phyloP scores from a whole-genome alignment of 2,329 filamentous ascomycete species.

The Claviceps digitariae region DNA sequence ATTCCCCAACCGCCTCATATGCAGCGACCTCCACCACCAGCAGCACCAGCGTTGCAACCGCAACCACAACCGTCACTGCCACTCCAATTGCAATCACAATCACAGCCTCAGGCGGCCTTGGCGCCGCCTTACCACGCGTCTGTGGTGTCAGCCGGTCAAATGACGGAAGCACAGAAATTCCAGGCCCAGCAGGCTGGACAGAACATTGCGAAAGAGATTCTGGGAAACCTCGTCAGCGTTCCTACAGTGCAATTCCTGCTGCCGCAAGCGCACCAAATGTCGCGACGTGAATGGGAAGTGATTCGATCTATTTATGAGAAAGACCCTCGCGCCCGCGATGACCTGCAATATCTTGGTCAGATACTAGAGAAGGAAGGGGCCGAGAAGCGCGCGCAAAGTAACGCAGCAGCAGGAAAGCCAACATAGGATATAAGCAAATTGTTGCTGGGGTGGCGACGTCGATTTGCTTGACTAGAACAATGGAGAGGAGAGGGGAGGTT shows the following conservation, averaged over 20 bases:
- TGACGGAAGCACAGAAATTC: slow-evolving; percentile 22
- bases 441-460: background rate
- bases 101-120: slow-evolving; percentile 4
- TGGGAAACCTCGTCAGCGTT: slow-evolving; percentile 47
- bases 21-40: slow-evolving; percentile 6
- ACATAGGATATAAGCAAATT: background rate
- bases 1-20: slow-evolving; percentile 21
- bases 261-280: slow-evolving; percentile 54
- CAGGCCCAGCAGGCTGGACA: slow-evolving; percentile 39
- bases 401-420: slow-evolving; percentile 2
- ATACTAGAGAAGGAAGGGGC: slow-evolving; percentile 37
- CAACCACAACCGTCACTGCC: background rate
- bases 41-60: background rate
- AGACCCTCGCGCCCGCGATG: slow-evolving; percentile 50
- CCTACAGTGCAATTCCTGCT: slow-evolving; percentile 58
- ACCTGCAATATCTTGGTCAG: slow-evolving; percentile 42
- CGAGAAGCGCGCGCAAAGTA: slow-evolving; percentile 9
- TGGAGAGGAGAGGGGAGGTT: background rate
- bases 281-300: slow-evolving; percentile 59
- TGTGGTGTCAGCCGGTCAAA: slow-evolving; percentile 6
- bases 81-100: background rate
- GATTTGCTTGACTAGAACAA: background rate
- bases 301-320: slow-evolving; percentile 54
- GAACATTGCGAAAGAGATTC: slow-evolving; percentile 44
- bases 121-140: background rate